Conservation (phyloP, 2,329 filamentous ascomycete species). For the Penicillium sp. region DNA sequence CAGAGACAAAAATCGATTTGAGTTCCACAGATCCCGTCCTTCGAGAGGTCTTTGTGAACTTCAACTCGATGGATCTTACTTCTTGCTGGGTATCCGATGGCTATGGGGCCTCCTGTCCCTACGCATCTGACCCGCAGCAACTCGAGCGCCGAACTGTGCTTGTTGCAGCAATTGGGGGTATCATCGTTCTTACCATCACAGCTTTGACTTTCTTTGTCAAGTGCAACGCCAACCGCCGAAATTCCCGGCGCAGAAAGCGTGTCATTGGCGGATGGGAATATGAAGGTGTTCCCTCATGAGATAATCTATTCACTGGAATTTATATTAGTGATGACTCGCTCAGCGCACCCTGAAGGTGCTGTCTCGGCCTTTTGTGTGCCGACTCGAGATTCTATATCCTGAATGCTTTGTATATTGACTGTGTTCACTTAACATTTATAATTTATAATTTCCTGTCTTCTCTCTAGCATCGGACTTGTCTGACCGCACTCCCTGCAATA, state of each 20-base stretch:
- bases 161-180: constrained; percentile 60
- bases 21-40: constrained; percentile 26
- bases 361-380: background rate
- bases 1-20: constrained; percentile 26
- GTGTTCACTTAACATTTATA: background rate
- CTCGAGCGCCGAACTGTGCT: constrained; percentile 51
- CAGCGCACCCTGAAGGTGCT: background rate
- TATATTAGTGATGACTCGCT: background rate
- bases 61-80: constrained; percentile 57
- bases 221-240: constrained; percentile 60
- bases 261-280: constrained; percentile 61
- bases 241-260: constrained; percentile 51
- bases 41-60: constrained; percentile 55
- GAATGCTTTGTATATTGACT: background rate
- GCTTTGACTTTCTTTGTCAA: constrained; percentile 63
- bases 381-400: background rate
- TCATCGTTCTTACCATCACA: constrained; percentile 62
- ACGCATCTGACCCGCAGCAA: constrained; percentile 46
- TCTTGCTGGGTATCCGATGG: constrained; percentile 62
- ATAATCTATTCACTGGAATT: no score
- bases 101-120: constrained; percentile 58
- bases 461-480: no score
- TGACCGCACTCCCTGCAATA: no score
- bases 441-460: no score
- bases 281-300: constrained; percentile 61